phyloP scores from a whole-genome alignment of 2,329 filamentous ascomycete genomes.

The Capronia coronata region DNA sequence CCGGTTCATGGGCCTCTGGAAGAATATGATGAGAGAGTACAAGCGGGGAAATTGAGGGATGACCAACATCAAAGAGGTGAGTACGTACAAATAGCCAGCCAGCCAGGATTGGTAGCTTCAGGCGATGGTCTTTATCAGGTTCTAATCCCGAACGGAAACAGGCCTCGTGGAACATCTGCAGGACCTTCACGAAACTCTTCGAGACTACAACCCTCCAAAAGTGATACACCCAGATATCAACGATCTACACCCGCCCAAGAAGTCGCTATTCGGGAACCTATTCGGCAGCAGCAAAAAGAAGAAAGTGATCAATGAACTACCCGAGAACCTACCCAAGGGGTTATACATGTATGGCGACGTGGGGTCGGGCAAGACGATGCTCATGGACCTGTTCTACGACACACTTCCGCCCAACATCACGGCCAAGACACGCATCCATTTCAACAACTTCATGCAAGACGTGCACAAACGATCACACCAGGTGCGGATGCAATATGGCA shows the following conservation, averaged over 20 bases:
- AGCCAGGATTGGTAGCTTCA: not conserved
- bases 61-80: slow-evolving; percentile 85
- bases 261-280: slow-evolving; percentile 47
- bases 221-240: slow-evolving; percentile 74
- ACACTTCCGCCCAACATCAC: slow-evolving; percentile 74
- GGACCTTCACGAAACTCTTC: slow-evolving; percentile 76
- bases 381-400: slow-evolving; percentile 98
- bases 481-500: slow-evolving; percentile 83
- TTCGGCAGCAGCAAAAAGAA: slow-evolving; percentile 45
- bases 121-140: too few relatives aligned
- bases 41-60: slow-evolving; percentile 66
- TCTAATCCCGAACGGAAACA: slow-evolving; percentile 32
- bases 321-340: slow-evolving; percentile 72
- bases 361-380: slow-evolving; percentile 96
- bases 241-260: slow-evolving; percentile 52
- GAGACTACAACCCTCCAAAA: slow-evolving; percentile 63
- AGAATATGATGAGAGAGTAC: slow-evolving; percentile 81
- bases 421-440: slow-evolving; percentile 88
- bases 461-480: slow-evolving; percentile 85
- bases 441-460: slow-evolving; percentile 99
- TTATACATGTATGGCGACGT: slow-evolving; percentile 96
- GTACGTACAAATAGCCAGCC: not conserved
- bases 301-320: slow-evolving; percentile 49
- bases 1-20: slow-evolving; percentile 60
- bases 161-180: slow-evolving; percentile 85